Percentiles rank a stretch among this genome's conserved stretches.
Conservation (phyloP, 108 stramenopile species). For the Licmophora abbreviata region DNA sequence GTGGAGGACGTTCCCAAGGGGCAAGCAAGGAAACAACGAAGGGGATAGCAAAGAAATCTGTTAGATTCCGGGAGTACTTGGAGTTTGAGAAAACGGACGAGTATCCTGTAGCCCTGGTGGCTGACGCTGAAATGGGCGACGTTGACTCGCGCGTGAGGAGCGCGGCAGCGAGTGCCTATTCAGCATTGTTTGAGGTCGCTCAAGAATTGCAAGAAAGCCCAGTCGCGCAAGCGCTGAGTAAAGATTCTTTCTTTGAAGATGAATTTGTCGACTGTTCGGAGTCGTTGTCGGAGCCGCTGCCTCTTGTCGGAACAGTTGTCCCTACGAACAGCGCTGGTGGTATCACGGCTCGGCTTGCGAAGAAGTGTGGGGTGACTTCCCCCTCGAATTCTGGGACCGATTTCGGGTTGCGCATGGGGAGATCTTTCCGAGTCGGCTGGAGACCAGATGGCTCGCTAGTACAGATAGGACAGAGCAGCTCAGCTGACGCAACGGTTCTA, state of each 20-base stretch:
- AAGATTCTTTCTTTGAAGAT: too few species aligned
- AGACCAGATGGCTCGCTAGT: slow-evolving; percentile 69
- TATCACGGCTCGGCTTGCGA: slow-evolving; percentile 19
- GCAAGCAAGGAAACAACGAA: slow-evolving; percentile 2
- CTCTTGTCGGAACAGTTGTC: not conserved
- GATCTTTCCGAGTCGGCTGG: slow-evolving; percentile 78
- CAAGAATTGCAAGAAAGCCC: not conserved
- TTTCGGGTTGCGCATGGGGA: slow-evolving; percentile 66
- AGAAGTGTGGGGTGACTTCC: slow-evolving; percentile 2
- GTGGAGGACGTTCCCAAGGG: slow-evolving; percentile 48
- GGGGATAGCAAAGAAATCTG: not conserved
- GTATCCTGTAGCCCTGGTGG: not conserved
- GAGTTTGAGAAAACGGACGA: slow-evolving; percentile 2
- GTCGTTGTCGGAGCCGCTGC: not conserved
- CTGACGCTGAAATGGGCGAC: not conserved
- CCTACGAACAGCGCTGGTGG: slow-evolving; percentile 16
- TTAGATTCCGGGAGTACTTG: slow-evolving; percentile 10
- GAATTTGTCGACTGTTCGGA: too few species aligned
- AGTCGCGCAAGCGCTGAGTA: too few species aligned
- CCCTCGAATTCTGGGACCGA: slow-evolving; percentile 40
- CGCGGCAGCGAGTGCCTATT: slow-evolving; percentile 3
- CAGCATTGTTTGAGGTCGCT: not conserved
- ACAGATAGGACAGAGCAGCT: slow-evolving; percentile 3
- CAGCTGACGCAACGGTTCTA: not conserved
- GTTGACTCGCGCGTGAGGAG: not conserved